These are phyloP conservation scores for Cordyceps militaris DNA, from an alignment of 2,329 filamentous ascomycete genomes.

Conservation along the genomic window DNA sequence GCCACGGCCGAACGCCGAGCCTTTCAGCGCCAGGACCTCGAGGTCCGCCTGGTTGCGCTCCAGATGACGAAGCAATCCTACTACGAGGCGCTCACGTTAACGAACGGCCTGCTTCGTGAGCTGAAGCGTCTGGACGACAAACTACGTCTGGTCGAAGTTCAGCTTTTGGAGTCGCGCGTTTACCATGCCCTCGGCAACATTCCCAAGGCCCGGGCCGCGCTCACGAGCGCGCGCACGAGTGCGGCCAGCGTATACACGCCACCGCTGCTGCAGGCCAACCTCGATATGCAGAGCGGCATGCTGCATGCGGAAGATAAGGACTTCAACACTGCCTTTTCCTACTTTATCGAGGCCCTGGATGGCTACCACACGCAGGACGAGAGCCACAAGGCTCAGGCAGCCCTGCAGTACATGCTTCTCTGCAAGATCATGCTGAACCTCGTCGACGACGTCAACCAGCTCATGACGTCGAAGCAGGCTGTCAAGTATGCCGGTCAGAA, in stretches of 20 bases:
- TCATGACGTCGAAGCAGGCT: slow-evolving; percentile 94
- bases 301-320: slow-evolving; percentile 97
- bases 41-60: slow-evolving; percentile 86
- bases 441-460: slow-evolving; percentile 87
- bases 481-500: slow-evolving; percentile 93
- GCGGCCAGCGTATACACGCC: slow-evolving; percentile 97
- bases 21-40: slow-evolving; percentile 95
- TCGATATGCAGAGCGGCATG: slow-evolving; percentile 99
- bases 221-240: slow-evolving; percentile 89
- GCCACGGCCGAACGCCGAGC: slow-evolving; percentile 88
- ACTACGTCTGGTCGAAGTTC: slow-evolving; percentile 93
- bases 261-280: slow-evolving; percentile 84
- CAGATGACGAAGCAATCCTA: slow-evolving; percentile 98
- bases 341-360: slow-evolving; percentile 98
- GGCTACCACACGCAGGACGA: slow-evolving; percentile 94
- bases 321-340: slow-evolving; percentile 97
- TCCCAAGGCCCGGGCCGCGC: slow-evolving; percentile 86
- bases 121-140: slow-evolving; percentile 98
- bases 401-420: slow-evolving; percentile 97
- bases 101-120: slow-evolving; percentile 93
- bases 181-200: slow-evolving; percentile 98
- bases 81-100: slow-evolving; percentile 93
- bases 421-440: slow-evolving; percentile 99
- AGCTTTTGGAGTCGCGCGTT: slow-evolving; percentile 91
- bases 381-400: slow-evolving; percentile 81